Percentiles rank a stretch among this genome's conserved stretches.
phyloP scores from a whole-genome alignment of 495 filamentous ascomycete species.

The Evansstolkia leycettana region DNA sequence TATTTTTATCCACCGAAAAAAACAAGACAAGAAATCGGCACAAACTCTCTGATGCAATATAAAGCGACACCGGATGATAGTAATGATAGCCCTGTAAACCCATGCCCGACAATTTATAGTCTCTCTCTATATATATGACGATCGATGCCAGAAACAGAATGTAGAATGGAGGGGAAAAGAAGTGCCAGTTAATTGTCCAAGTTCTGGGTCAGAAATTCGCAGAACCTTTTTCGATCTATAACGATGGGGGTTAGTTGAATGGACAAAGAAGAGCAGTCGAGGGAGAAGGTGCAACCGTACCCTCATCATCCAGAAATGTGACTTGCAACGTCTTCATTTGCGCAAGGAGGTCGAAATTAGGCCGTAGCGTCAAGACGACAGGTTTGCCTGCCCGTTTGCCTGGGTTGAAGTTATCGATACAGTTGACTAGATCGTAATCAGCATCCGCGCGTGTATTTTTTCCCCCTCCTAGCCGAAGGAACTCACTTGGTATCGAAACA shows the following conservation, averaged over 20 bases:
- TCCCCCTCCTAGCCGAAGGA: neutral
- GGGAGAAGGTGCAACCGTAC: too few species aligned
- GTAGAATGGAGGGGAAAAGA: too few species aligned
- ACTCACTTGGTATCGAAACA: slow-evolving; percentile 31
- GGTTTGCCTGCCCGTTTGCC: slow-evolving; percentile 31
- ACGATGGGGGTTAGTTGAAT: neutral
- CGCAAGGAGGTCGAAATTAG: slow-evolving; percentile 32
- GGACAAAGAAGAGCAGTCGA: neutral
- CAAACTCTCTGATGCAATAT: too few species aligned
- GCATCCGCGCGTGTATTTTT: neutral
- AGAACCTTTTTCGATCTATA: neutral
- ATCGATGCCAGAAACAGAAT: too few species aligned
- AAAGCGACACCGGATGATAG: too few species aligned
- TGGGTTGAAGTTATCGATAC: slow-evolving; percentile 26
- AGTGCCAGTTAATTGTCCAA: neutral
- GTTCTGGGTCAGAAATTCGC: neutral
- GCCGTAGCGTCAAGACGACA: slow-evolving; percentile 24
- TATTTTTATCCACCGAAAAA: too few species aligned
- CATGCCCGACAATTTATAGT: too few species aligned
- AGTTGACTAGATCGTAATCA: slow-evolving; percentile 20
- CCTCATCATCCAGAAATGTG: slow-evolving; percentile 29
- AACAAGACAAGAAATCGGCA: too few species aligned
- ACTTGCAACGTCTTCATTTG: slow-evolving; percentile 30
- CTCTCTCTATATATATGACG: too few species aligned
- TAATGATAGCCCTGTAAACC: too few species aligned